phyloP scores from a whole-genome alignment of 768 basidiomycete genomes.

The Mycena indigotica region DNA sequence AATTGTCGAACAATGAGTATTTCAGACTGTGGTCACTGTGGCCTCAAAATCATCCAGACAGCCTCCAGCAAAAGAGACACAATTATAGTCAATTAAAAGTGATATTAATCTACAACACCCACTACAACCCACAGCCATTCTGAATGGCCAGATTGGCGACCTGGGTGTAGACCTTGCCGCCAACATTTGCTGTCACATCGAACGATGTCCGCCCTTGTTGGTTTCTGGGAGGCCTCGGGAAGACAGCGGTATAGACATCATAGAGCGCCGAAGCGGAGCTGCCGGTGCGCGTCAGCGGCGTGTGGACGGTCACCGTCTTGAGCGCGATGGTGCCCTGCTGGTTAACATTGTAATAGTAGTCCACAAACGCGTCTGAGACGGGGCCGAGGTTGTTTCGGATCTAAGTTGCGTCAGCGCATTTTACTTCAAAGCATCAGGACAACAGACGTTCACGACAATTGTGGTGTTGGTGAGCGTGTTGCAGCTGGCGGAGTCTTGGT shows the following conservation, averaged over 20 bases:
- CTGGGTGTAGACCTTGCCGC: neutral
- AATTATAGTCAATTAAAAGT: neutral
- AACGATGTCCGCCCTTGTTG: conserved; percentile 1
- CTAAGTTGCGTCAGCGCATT: no score
- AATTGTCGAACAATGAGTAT: no score
- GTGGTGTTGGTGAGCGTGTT: neutral
- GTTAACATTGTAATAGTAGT: conserved; percentile 3
- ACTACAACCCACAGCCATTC: neutral
- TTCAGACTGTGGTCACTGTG: no score
- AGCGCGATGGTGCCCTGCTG: conserved; percentile 4
- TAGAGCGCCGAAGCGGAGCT: conserved; percentile 14
- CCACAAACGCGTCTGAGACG: conserved; percentile 7
- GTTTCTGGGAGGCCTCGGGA: neutral
- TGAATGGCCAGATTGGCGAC: conserved; percentile 5
- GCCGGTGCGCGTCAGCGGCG: conserved; percentile 1
- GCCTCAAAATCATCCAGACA: no score
- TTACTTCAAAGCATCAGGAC: neutral
- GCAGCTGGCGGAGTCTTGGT: conserved; percentile 4
- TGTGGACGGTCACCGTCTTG: conserved; percentile 5
- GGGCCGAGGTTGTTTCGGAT: conserved; percentile 16
- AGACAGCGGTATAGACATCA: conserved; percentile 12
- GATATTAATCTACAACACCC: no score
- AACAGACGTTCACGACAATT: conserved; percentile 2
- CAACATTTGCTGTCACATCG: conserved; percentile 5
- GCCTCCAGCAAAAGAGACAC: no score